Base-by-base conservation (phyloP, 1,284 basidiomycete species). In the Cryptococcus wingfieldii region DNA sequence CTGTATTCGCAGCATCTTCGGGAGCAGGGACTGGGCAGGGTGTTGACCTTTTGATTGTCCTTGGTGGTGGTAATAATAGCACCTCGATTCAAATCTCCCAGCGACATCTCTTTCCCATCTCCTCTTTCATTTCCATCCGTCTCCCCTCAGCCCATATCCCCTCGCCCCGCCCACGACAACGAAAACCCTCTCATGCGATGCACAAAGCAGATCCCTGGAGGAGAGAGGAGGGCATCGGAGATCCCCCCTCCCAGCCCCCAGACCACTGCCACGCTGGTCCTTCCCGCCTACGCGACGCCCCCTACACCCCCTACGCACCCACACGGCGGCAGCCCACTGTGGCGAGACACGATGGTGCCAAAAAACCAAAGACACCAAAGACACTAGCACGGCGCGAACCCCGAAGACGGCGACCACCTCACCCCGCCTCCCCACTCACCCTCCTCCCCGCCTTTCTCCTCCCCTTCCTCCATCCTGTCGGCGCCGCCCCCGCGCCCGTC, bases 381-480 rank as follows among this genome's bases (percentile, higher is more conserved):
- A 23, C 23, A 23, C 23, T 23, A 23, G 23, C 42, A 38, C 53
- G 46, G 41, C 25, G 25, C 41, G 39, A 38, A 37, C 13, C 34
- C 23, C 42, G 34, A 25, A 14, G 27, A 37, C 48, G 14, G 16
- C 43, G 19, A 47, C 38, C n/a, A 31, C 23, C 23, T 23, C 23
- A 2, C 38, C 14, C 13, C 27, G 45, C n/a, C 27, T 18, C 19
- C 38, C 23, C 12, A 47, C 39, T 38, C 23, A 38, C 39, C 16
- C 38, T 53, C 37, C 14, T 54, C 9, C 55, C 59, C 13, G 28
- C 50, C 5, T 60, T 60, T 47, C 44, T 55, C 38, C 27, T 56
- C 34, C 55, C 59, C 13, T 56, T 54, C 41, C 14, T 59, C 27
- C 18, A n/a, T 6, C 46, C 41, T 14, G 13, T 47, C 6, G 19